A percentile compares a stretch with the other conserved stretches of the same genome.
Conservation (phyloP, 148 eudicot species). For the Chenopodium suecicum region DNA sequence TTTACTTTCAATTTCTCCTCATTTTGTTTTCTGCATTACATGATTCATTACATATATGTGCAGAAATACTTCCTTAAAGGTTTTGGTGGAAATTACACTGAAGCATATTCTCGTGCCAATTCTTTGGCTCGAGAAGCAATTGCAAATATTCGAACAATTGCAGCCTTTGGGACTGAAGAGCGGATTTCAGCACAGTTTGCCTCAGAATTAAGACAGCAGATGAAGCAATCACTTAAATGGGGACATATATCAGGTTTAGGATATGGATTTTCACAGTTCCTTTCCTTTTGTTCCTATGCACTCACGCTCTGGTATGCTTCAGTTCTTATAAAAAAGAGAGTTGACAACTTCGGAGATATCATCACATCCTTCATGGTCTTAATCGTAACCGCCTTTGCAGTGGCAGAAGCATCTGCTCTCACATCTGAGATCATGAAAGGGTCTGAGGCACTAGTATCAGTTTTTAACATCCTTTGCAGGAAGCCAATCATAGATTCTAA, state of each 20-base stretch:
- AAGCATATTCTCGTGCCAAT: constrained; percentile 48
- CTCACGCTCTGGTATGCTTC: constrained; percentile 74
- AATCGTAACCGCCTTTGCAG: constrained; percentile 55
- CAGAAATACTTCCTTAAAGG: constrained; percentile 67
- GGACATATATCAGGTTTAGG: constrained; percentile 66
- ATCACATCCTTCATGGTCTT: constrained; percentile 72
- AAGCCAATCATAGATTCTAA: constrained; percentile 42
- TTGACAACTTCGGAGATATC: constrained; percentile 40
- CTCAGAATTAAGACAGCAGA: constrained; percentile 40
- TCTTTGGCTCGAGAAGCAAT: constrained; percentile 64
- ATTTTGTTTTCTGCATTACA: no score
- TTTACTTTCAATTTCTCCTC: no score
- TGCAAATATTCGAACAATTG: constrained; percentile 57
- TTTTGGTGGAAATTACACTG: constrained; percentile 60
- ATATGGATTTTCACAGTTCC: constrained; percentile 54
- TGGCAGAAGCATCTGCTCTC: constrained; percentile 65
- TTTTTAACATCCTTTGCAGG: constrained; percentile 48
- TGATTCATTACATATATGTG: not conserved
- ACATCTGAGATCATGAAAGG: constrained; percentile 69
- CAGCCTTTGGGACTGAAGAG: constrained; percentile 69
- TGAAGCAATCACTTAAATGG: constrained; percentile 44
- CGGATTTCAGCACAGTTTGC: constrained; percentile 39
- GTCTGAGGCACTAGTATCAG: constrained; percentile 53
- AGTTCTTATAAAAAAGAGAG: constrained; percentile 35
- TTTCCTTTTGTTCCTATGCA: constrained; percentile 60